Percentiles rank a stretch among this genome's conserved stretches.
phyloP scores from a whole-genome alignment of 176 grass and related monocot genomes.

The Otatea glauca region DNA sequence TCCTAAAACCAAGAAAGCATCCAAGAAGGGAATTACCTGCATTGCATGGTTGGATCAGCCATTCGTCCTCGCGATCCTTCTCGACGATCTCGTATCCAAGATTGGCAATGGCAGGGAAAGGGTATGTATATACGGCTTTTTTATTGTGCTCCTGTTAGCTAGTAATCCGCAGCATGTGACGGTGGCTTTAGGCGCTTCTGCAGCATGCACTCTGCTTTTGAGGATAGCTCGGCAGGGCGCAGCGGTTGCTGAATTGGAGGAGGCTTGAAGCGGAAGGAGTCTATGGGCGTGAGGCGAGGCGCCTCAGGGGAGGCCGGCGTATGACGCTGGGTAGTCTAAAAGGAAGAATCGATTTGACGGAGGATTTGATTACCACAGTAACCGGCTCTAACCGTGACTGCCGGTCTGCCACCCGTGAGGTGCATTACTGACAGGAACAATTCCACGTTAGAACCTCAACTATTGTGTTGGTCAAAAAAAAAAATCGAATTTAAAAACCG shows the following conservation, averaged over 20 bases:
- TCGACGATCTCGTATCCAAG: constrained; percentile 28
- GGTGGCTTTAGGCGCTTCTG: constrained; percentile 26
- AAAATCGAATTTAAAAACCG: too few species aligned
- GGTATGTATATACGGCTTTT: neutral
- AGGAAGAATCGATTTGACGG: constrained; percentile 29
- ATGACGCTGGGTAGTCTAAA: neutral
- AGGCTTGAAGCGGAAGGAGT: constrained; percentile 48
- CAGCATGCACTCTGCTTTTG: constrained; percentile 54
- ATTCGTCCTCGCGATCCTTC: constrained; percentile 25
- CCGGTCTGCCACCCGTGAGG: constrained; percentile 64
- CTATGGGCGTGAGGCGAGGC: constrained; percentile 10
- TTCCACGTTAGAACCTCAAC: too few species aligned
- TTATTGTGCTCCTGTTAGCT: neutral
- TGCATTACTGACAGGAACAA: constrained; percentile 21
- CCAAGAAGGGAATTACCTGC: constrained; percentile 43
- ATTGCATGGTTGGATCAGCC: constrained; percentile 43
- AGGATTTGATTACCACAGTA: constrained; percentile 37
- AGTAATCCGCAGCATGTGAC: constrained; percentile 8
- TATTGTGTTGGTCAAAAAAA: too few species aligned
- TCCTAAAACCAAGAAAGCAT: constrained; percentile 13
- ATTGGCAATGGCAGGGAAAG: constrained; percentile 8
- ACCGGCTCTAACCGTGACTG: constrained; percentile 49
- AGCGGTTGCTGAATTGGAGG: constrained; percentile 41
- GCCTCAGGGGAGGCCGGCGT: neutral
- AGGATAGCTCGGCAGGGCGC: constrained; percentile 37